Evolutionary conservation across 1,139 yeast species (phyloP).

Genomic region (Trichomonascaceae sp.): DNA sequence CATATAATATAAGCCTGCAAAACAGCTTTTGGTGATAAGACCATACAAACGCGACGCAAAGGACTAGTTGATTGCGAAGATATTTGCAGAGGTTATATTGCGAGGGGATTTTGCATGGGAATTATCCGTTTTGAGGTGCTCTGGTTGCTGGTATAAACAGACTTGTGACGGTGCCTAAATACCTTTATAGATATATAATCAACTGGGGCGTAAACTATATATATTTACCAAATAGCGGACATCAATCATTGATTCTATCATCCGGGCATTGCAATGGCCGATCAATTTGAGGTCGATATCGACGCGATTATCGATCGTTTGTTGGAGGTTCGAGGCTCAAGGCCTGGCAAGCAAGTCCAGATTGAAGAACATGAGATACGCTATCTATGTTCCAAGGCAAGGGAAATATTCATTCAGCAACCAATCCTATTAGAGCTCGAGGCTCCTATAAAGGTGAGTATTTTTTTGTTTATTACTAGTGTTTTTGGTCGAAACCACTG

Average conservation of each 20-base stretch:
- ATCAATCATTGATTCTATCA: neutral
- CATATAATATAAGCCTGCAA: neutral
- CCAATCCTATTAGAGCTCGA: conserved; percentile 92
- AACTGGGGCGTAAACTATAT: neutral
- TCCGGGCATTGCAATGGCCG: conserved; percentile 35
- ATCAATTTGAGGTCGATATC: conserved; percentile 85
- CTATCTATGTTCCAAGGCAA: conserved; percentile 91
- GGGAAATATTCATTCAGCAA: conserved; percentile 96
- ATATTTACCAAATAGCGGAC: neutral
- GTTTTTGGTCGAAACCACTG: neutral
- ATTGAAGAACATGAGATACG: conserved; percentile 91
- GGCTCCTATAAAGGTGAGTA: conserved; percentile 89
- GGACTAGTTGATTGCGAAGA: neutral
- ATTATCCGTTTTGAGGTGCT: neutral
- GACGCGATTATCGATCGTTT: conserved; percentile 96
- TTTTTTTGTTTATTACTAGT: neutral
- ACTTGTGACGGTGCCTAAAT: neutral
- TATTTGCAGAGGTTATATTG: neutral
- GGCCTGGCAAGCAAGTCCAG: conserved; percentile 96
- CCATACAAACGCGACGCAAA: neutral
- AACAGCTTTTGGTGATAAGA: neutral
- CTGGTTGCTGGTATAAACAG: neutral
- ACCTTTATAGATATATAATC: neutral
- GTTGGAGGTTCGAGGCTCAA: conserved; percentile 93
- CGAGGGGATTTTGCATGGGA: neutral